Percentiles rank a stretch among this genome's conserved stretches.
Evolutionary conservation across 139 green algal species (phyloP).

Genomic region (Edaphochlamys debaryana): DNA sequence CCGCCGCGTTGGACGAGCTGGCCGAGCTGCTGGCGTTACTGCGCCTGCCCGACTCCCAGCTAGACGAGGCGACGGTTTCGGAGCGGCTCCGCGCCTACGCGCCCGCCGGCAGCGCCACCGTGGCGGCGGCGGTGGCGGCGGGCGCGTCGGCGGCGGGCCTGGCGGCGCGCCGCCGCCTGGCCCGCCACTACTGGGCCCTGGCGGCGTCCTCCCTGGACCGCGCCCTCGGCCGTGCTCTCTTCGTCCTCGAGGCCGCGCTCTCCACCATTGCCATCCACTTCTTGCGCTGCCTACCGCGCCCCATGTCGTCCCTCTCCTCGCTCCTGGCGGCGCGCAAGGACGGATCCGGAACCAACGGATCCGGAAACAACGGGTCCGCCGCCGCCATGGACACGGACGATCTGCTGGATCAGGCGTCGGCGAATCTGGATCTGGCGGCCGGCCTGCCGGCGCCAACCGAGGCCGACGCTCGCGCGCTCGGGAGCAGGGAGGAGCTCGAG

Average conservation of each 20-base stretch:
- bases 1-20: conserved; percentile 50
- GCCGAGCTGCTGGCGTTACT: conserved; percentile 49
- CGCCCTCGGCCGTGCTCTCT: conserved; percentile 37
- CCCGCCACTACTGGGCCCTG: conserved; percentile 40
- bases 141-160: conserved; percentile 19
- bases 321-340: neutral
- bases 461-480: conserved; percentile 9
- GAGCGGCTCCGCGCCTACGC: conserved; percentile 36
- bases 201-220: conserved; percentile 39
- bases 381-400: conserved; percentile 34
- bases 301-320: neutral
- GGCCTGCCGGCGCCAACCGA: neutral
- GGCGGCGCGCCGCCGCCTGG: conserved; percentile 39
- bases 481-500: conserved; percentile 1
- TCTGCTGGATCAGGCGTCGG: conserved; percentile 8
- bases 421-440: conserved; percentile 25
- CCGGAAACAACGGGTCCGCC: neutral
- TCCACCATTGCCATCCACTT: conserved; percentile 62
- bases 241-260: conserved; percentile 67
- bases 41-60: conserved; percentile 17
- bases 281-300: conserved; percentile 55
- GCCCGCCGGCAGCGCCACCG: conserved; percentile 18
- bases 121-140: conserved; percentile 15
- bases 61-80: conserved; percentile 24
- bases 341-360: no score